A percentile compares a stretch with the other conserved stretches of the same genome.
Evolutionary conservation across 257 asterid species (phyloP).

Genomic region (Nicotiana noctiflora): DNA sequence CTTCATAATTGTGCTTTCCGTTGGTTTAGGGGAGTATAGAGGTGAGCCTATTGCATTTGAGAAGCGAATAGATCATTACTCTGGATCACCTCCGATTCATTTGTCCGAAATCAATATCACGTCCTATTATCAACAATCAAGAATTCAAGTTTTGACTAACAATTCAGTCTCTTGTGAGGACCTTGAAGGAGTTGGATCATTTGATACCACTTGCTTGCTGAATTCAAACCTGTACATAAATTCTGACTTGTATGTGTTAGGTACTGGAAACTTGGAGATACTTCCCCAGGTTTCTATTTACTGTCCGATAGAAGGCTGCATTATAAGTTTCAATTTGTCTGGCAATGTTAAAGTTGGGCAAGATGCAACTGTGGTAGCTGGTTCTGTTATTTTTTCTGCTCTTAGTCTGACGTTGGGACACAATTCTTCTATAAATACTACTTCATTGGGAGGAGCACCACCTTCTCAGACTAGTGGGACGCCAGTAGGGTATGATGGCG

Average conservation of each 20-base stretch:
- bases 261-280: slow-evolving; percentile 83
- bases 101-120: slow-evolving; percentile 17
- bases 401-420: slow-evolving; percentile 54
- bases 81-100: slow-evolving; percentile 22
- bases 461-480: slow-evolving; percentile 97
- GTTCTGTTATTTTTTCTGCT: slow-evolving; percentile 56
- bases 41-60: slow-evolving; percentile 22
- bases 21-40: slow-evolving; percentile 24
- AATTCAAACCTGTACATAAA: slow-evolving; percentile 39
- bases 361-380: slow-evolving; percentile 65
- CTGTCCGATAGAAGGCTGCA: slow-evolving; percentile 76
- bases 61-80: slow-evolving; percentile 21
- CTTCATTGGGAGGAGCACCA: slow-evolving; percentile 78
- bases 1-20: slow-evolving; percentile 31
- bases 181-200: slow-evolving; percentile 86
- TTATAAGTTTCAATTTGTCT: slow-evolving; percentile 66
- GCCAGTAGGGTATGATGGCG: slow-evolving; percentile 84
- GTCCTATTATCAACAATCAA: slow-evolving; percentile 16
- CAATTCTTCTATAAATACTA: slow-evolving; percentile 63
- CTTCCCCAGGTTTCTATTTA: slow-evolving; percentile 56
- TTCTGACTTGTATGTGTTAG: slow-evolving; percentile 51
- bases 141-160: slow-evolving; percentile 15
- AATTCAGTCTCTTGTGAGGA: slow-evolving; percentile 65
- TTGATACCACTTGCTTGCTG: slow-evolving; percentile 66
- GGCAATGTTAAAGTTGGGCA: slow-evolving; percentile 74